Percentiles rank a stretch among this genome's conserved stretches.
phyloP scores from a whole-genome alignment of 2,329 filamentous ascomycete species.

The Chrysoporthe austroafricana region DNA sequence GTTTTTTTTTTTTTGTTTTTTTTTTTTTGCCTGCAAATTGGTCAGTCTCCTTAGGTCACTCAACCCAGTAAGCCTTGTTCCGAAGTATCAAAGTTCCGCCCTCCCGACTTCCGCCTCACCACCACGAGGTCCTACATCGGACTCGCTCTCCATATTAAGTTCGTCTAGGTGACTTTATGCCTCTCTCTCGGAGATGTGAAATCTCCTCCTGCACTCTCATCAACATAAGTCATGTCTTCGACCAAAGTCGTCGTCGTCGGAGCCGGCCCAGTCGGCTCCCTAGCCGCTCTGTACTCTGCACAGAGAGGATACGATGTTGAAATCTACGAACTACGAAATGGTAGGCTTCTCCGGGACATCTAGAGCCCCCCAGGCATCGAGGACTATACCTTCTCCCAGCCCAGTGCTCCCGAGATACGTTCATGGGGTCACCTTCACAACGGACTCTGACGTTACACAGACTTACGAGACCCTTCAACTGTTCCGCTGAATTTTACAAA shows the following conservation, averaged over 20 bases:
- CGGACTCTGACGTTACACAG: constrained; percentile 49
- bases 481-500: constrained; percentile 93
- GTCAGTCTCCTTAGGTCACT: constrained; percentile 5
- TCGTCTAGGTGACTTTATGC: too few species aligned
- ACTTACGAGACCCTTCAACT: constrained; percentile 82
- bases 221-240: constrained; percentile 21
- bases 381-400: too few species aligned
- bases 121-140: constrained; percentile 10
- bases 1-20: background rate
- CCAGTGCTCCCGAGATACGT: background rate
- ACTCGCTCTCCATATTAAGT: background rate
- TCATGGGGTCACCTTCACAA: background rate
- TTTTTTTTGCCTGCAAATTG: background rate
- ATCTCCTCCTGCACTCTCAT: background rate
- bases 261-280: constrained; percentile 88
- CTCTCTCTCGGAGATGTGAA: background rate
- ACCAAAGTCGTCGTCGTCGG: constrained; percentile 81
- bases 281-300: constrained; percentile 92
- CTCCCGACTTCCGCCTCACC: constrained; percentile 20
- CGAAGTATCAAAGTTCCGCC: constrained; percentile 14
- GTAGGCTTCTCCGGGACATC: constrained; percentile 52
- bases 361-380: background rate
- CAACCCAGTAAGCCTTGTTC: constrained; percentile 3
- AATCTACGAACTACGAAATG: constrained; percentile 89
- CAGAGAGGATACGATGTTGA: constrained; percentile 87